Base-by-base conservation (phyloP, 305 asterid genomes). In the Fraxinus greggii region DNA sequence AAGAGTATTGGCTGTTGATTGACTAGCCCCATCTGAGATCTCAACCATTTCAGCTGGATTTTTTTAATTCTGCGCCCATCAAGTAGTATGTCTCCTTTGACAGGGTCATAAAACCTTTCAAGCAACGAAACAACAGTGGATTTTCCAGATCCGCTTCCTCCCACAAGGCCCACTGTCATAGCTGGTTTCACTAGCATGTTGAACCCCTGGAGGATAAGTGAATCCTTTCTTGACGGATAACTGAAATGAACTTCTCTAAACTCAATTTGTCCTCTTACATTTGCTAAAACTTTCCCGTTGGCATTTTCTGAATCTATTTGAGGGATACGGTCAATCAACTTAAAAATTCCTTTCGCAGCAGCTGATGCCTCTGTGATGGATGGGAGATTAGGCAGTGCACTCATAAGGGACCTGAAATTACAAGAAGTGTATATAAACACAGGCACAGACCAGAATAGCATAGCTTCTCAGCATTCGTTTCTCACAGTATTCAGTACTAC, bases 1-100 rank as follows among this genome's bases (percentile, higher is more conserved):
- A 94, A 94, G 9, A 94, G 90, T 69, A 92, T 89, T 1, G 98
- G 97, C 69, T 94, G 97, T 75, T 94, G 97, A 88, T 91, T 94
- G 7, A 94, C 98, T 31, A 90, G 70, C 76, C 97, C 97, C 86
- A 91, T 90, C 86, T 90, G 92, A 72, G 97, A 91, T 88, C 97
- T 94, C 85, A 90, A 81, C 98, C 97, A 94, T 84, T 89, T 89
- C 0, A 91, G 89, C 81, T 90, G 89, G 24, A 92, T 87, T 38
- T 78, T 84, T 76, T 87, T 91, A 51, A 90, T 92, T 63, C 77
- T 89, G 56, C 84, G 74, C 32, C 95, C 96, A 82, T 94, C 97
- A 61, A 94, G 87, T 7, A 93, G 82, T 51, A 94, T 89, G 65
- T 89, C 93, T 31, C 98, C 97, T 77, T 63, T 85, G 19, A 78